Base-by-base conservation (phyloP, 805 yeast species). In the Lipomyces kockii region DNA sequence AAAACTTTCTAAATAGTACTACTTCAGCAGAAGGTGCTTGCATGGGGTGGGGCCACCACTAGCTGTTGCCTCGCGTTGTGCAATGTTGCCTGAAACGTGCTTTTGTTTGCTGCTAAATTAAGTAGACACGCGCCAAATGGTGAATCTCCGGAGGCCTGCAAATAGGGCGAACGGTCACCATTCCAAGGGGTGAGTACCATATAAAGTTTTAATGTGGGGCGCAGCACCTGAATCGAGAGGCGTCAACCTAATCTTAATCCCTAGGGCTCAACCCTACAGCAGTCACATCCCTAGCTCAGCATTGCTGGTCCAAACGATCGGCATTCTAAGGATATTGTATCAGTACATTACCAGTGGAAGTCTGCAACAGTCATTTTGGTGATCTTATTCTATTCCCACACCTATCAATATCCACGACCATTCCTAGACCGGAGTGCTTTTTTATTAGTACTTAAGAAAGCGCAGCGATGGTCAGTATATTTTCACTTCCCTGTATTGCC, bases 401-500 rank as follows among this genome's bases (percentile, higher is more conserved):
- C 22, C 8, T 4, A 43, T 1, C 8, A 43, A 8, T 6, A 6
- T 17, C n/a, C 49, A 43, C 8, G 9, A 43, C n/a, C 49, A 17
- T 17, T n/a, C 49, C 22, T 35, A 9, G 72, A 92, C 98, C 98
- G 98, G 98, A 93, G 98, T 92, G 95, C 89, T 69, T 61, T 57
- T 22, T 39, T 55, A 43, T 37, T 39, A 35, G 55, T 34, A 66
- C 59, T 76, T 75, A 74, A 78, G 77, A 79, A 79, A 85, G 87
- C 94, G 87, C 97, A 92, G 97, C 90, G 98, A 93, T 93, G 98
- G 97, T 91, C 90, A 86, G 97, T 91, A 88, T 84, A 22, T 57
- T 55, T 53, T 63, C 55, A 22, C 61, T 58, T 58, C 35, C 32
- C 55, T 53, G 55, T 35, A 12, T 29, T 52, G 34, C 20, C 9